Evolutionary conservation across 2,329 filamentous ascomycete species (phyloP).

Genomic region (Alternaria dauci): DNA sequence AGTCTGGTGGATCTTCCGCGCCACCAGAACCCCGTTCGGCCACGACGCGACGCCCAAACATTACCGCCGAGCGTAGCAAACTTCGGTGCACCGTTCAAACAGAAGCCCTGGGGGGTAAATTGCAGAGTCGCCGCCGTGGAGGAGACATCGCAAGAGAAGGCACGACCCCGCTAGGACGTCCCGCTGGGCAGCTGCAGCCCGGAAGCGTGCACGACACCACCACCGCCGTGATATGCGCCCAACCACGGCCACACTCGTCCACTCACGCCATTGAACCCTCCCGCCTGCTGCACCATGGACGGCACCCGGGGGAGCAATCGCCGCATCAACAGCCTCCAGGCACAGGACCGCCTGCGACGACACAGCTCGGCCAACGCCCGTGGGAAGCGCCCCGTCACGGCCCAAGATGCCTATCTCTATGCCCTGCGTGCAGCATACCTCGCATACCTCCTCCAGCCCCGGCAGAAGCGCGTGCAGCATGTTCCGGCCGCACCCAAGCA

Average conservation of each 20-base stretch:
- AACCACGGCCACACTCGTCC: constrained; percentile 20
- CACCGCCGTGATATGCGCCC: constrained; percentile 39
- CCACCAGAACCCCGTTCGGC: constrained; percentile 34
- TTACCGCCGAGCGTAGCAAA: constrained; percentile 5
- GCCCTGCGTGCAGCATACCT: constrained; percentile 91
- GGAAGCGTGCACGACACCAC: constrained; percentile 21
- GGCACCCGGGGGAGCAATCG: constrained; percentile 45
- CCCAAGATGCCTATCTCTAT: constrained; percentile 88
- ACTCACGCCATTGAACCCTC: constrained; percentile 27
- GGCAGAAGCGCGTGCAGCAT: constrained; percentile 88
- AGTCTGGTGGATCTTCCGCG: constrained; percentile 40
- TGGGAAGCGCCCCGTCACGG: constrained; percentile 51
- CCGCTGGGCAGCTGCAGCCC: constrained; percentile 31
- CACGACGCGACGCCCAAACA: constrained; percentile 26
- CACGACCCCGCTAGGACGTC: constrained; percentile 29
- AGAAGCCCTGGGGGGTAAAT: neutral
- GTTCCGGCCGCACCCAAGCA: constrained; percentile 68
- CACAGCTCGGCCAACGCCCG: constrained; percentile 47
- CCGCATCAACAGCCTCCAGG: constrained; percentile 55
- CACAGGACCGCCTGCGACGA: constrained; percentile 52
- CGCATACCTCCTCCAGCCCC: constrained; percentile 89
- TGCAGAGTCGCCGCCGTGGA: constrained; percentile 6
- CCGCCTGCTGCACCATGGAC: constrained; percentile 37
- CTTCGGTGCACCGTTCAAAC: constrained; percentile 6
- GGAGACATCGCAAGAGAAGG: constrained; percentile 24